Conservation (phyloP, 2,329 filamentous ascomycete species). For the Cryphonectria radicalis region DNA sequence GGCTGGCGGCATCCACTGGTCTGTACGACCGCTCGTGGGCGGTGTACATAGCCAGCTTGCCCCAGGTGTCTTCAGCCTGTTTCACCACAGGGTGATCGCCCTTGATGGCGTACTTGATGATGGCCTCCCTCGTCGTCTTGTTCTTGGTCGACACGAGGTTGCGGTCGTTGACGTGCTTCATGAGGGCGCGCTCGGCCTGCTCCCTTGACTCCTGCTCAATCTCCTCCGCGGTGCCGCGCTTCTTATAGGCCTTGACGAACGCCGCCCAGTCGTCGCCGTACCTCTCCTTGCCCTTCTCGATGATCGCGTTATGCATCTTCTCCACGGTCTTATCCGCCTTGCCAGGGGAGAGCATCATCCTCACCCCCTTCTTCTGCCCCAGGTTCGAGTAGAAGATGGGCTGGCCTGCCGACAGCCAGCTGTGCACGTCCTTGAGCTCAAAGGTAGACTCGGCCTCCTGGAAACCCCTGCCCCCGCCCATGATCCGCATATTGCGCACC, state of each 20-base stretch:
- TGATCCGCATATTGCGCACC: slow-evolving; percentile 44
- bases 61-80: slow-evolving; percentile 36
- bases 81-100: slow-evolving; percentile 44
- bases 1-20: slow-evolving; percentile 33
- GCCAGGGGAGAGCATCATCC: slow-evolving; percentile 31
- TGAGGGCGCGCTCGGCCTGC: background rate
- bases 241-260: slow-evolving; percentile 17
- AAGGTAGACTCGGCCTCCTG: slow-evolving; percentile 33
- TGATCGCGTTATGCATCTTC: slow-evolving; percentile 39
- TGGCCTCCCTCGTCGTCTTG: slow-evolving; percentile 36
- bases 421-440: slow-evolving; percentile 34
- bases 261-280: slow-evolving; percentile 21
- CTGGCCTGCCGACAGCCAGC: slow-evolving; percentile 33
- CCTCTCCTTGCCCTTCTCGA: slow-evolving; percentile 34
- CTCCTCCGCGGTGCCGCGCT: background rate
- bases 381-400: slow-evolving; percentile 46
- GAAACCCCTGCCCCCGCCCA: slow-evolving; percentile 44
- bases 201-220: slow-evolving; percentile 6
- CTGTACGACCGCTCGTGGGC: slow-evolving; percentile 40
- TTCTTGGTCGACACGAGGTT: slow-evolving; percentile 29
- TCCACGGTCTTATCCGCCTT: slow-evolving; percentile 25
- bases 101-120: slow-evolving; percentile 44
- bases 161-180: background rate
- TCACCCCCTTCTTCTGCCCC: slow-evolving; percentile 35
- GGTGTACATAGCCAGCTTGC: slow-evolving; percentile 43